Percentiles rank a stretch among this genome's conserved stretches.
Evolutionary conservation across 140 eudicot species (phyloP).

Genomic region (Bidens hawaiensis): DNA sequence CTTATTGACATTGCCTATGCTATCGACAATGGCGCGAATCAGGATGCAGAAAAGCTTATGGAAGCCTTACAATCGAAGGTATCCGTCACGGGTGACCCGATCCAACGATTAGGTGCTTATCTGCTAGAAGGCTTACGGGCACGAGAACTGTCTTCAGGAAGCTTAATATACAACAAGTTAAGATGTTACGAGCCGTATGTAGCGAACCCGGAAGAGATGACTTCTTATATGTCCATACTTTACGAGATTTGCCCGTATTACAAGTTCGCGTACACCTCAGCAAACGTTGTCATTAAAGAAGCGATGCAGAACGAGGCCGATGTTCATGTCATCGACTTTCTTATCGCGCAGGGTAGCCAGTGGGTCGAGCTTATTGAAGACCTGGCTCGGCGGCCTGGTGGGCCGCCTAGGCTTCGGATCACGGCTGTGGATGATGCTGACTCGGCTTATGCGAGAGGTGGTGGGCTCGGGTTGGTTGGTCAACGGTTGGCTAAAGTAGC

Average conservation of each 20-base stretch:
- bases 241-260: conserved; percentile 55
- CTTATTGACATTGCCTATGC: conserved; percentile 45
- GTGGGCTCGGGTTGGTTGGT: conserved; percentile 42
- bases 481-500: conserved; percentile 30
- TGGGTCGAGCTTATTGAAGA: conserved; percentile 48
- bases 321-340: conserved; percentile 46
- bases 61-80: conserved; percentile 30
- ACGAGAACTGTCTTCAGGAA: conserved; percentile 34
- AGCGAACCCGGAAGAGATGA: conserved; percentile 23
- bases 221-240: conserved; percentile 42
- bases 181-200: conserved; percentile 44
- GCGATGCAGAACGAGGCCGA: conserved; percentile 30
- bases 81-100: conserved; percentile 45
- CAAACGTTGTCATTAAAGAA: conserved; percentile 48
- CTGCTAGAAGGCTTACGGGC: conserved; percentile 55
- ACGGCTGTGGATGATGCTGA: conserved; percentile 51
- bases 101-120: conserved; percentile 49
- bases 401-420: conserved; percentile 45
- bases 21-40: conserved; percentile 18
- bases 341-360: conserved; percentile 53
- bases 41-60: conserved; percentile 22
- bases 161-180: conserved; percentile 36
- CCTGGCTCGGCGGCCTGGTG: conserved; percentile 43
- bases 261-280: conserved; percentile 52
- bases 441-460: conserved; percentile 45